Base-by-base conservation (phyloP, 305 asterid species). In the Solanum hybrid region DNA sequence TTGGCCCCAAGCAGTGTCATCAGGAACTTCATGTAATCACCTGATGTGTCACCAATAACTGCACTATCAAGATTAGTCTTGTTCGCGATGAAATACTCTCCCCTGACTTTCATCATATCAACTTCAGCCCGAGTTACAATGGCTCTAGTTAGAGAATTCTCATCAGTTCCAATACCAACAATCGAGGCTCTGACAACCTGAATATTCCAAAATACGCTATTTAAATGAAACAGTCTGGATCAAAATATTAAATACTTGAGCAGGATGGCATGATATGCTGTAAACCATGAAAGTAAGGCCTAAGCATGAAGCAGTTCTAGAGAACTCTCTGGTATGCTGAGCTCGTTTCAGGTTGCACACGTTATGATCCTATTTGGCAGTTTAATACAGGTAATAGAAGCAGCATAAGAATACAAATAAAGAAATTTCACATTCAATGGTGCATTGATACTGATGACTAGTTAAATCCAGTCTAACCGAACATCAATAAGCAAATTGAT, bases 11-110 rank as follows among this genome's bases (percentile, higher is more conserved):
- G 95, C 91, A 96, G 92, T 86, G 98, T 92, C 93, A 95, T 80
- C 40, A 96, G 90, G 90, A 96, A 96, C 90, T 93, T 94, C 94
- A 88, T 93, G 92, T 96, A 96, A 89, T 94, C 94, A 85, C 99
- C 97, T 5, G 99, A 96, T 24, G 98, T 96, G 92, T 96, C 99
- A 5, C 91, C 97, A 35, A 90, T 92, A 60, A 96, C 94, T 26
- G 95, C 97, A 90, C 91, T 91, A 87, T 93, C 95, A 37, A 96
- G 88, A 71, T 94, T 92, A n/a, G 91, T 34, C 29, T 90, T 91
- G 91, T 93, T 91, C 35, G 86, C 81, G 17, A 89, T 88, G 27
- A 91, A 91, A 90, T 94, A 96, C 88, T 94, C 98, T 40, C 75
- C 96, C 86, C 91, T 91, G 20, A 94, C 93, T 91, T 92, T 93